phyloP scores from a whole-genome alignment of 257 asterid species.

The Leonotis leonurus region DNA sequence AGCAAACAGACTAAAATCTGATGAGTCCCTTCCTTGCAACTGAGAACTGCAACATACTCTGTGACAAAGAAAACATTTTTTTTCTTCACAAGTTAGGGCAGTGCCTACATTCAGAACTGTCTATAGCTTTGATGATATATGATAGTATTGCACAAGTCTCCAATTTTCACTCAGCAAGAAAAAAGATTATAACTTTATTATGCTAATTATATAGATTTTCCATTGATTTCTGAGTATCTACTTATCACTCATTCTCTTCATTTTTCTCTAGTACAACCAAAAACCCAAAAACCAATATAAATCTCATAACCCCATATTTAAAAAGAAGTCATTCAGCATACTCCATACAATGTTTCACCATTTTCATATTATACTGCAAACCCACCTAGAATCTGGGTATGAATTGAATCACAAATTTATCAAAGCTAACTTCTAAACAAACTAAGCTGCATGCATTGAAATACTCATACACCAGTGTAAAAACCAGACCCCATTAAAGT shows the following conservation, averaged over 20 bases:
- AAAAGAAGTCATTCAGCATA: neutral
- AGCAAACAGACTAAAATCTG: constrained; percentile 34
- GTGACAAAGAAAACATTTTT: constrained; percentile 17
- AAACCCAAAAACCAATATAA: neutral
- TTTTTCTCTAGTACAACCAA: neutral
- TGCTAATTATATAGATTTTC: neutral
- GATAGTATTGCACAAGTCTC: neutral
- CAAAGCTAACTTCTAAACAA: neutral
- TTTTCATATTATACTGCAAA: neutral
- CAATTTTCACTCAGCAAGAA: neutral
- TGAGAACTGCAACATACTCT: constrained; percentile 38
- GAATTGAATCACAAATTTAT: neutral
- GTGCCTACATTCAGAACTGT: neutral
- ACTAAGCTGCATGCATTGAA: constrained; percentile 12
- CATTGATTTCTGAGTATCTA: neutral
- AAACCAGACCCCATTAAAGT: neutral
- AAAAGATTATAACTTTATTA: neutral
- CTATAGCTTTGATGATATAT: neutral
- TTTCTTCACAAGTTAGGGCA: constrained; percentile 4
- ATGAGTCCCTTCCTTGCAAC: constrained; percentile 33
- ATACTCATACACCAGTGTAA: constrained; percentile 1
- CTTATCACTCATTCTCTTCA: neutral
- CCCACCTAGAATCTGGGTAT: neutral
- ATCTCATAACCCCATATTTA: neutral
- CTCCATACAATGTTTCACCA: neutral